Base-by-base conservation (phyloP, 768 basidiomycete species). In the Tulasnella sp. region DNA sequence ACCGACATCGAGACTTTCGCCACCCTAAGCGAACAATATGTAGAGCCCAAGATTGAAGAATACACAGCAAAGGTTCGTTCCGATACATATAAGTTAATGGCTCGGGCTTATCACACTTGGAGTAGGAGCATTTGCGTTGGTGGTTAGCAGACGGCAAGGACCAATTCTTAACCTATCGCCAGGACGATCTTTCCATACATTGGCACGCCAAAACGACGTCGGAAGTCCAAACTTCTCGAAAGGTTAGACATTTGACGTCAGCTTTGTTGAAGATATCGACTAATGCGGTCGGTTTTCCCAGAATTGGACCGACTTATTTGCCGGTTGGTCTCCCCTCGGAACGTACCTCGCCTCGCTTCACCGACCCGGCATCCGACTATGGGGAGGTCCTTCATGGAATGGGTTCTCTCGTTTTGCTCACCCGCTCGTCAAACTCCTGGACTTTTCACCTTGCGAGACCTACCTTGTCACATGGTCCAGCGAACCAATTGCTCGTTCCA, bases 381-480 rank as follows among this genome's bases (percentile, higher is more conserved):
- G 96, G 95, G 97, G 95, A 71, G 98, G 98, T 16, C 85, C 91
- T 37, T 94, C 94, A 15, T 98, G 94, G 92, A 90, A 92, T 80
- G 91, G 89, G 70, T 91, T 94, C 80, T 91, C 93, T 82, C 92
- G 94, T 70, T 98, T 98, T 83, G 95, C 95, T 20, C 98, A 99
- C 84, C 96, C 96, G 5, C 88, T 96, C 77, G 95, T 97, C 82
- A 95, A 95, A 84, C 88, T 98, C 72, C 92, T 99, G 83, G 96
- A 98, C 84, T 99, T 99, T 85, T 98, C 97, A 11, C 95, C 98
- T 4, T 93, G 93, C 86, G 98, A 99, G 85, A 91, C 93, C 78
- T 99, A 97, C 85, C 86, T 99, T 79, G 94, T 99, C 82, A 99
- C 98, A 57, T 98, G 96, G 94, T 98, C 98, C 1, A 92, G 95